Percentiles rank a stretch among this genome's conserved stretches.
phyloP scores from a whole-genome alignment of 148 eudicot genomes.

The Silene uniflora region DNA sequence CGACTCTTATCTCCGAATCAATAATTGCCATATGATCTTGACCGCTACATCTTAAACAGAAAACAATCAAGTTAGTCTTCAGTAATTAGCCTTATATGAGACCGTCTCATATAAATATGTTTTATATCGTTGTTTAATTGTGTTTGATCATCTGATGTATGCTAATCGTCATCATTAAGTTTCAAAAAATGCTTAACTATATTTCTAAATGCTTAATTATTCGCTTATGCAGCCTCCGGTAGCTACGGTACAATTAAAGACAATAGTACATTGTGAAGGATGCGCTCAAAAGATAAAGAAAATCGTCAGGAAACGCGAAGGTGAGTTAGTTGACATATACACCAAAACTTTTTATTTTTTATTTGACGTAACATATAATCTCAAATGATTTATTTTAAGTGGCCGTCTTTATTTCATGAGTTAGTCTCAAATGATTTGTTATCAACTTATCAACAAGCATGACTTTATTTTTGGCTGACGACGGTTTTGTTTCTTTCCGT shows the following conservation, averaged over 20 bases:
- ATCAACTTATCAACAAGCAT: not conserved
- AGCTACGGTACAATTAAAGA: slow-evolving; percentile 44
- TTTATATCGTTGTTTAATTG: slow-evolving; percentile 6
- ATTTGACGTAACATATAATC: too few relatives aligned
- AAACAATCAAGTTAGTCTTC: too few relatives aligned
- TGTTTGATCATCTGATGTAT: not conserved
- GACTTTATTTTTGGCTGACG: not conserved
- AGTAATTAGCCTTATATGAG: too few relatives aligned
- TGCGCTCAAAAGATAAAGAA: slow-evolving; percentile 48
- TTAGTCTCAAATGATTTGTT: not conserved
- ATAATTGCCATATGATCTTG: not conserved
- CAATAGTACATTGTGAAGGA: slow-evolving; percentile 45
- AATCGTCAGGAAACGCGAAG: slow-evolving; percentile 34
- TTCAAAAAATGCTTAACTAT: not conserved
- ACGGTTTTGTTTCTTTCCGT: not conserved
- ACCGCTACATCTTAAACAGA: not conserved
- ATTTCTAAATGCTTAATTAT: slow-evolving; percentile 13
- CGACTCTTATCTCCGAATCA: not conserved
- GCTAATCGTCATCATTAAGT: slow-evolving; percentile 8
- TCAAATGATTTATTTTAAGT: not conserved
- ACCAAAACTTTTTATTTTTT: not conserved
- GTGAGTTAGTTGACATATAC: slow-evolving; percentile 13
- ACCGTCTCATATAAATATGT: too few relatives aligned
- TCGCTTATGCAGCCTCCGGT: slow-evolving; percentile 26
- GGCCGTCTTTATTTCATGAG: not conserved